Percentiles rank a stretch among this genome's conserved stretches.
These are phyloP conservation scores for Smallanthus sonchifolius DNA, from an alignment of 129 eudicot species.

Conservation along the genomic window DNA sequence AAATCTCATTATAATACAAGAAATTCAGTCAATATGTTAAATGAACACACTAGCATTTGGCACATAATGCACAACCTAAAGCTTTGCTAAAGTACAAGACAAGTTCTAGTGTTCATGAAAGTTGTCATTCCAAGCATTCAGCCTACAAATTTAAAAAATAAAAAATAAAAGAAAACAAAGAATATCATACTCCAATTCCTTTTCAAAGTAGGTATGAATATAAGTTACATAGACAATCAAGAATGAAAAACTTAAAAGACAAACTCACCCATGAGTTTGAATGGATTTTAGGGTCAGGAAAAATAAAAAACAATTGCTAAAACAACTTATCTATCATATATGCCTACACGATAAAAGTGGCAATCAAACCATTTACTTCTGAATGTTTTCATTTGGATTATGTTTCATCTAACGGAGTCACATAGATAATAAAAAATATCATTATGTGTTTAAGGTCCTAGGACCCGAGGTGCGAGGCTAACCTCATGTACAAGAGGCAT, in stretches of 20 bases:
- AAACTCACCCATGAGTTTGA: background rate
- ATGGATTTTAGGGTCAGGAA: background rate
- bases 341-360: background rate
- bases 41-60: background rate
- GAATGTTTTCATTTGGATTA: background rate
- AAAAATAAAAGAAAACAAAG: background rate
- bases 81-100: background rate
- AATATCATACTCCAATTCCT: background rate
- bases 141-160: background rate
- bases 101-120: background rate
- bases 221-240: background rate
- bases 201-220: background rate
- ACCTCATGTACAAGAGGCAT: no score
- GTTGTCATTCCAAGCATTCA: background rate
- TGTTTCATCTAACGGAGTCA: background rate
- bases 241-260: background rate
- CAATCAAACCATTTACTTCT: background rate
- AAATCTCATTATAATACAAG: background rate
- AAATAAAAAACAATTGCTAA: background rate
- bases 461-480: no score
- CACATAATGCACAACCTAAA: conserved; percentile 1
- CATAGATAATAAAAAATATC: background rate
- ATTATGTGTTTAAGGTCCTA: no score
- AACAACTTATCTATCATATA: background rate
- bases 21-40: background rate